These are phyloP conservation scores for Microbotryum intermedium DNA, from an alignment of 1,284 basidiomycete genomes.

Conservation along the genomic window DNA sequence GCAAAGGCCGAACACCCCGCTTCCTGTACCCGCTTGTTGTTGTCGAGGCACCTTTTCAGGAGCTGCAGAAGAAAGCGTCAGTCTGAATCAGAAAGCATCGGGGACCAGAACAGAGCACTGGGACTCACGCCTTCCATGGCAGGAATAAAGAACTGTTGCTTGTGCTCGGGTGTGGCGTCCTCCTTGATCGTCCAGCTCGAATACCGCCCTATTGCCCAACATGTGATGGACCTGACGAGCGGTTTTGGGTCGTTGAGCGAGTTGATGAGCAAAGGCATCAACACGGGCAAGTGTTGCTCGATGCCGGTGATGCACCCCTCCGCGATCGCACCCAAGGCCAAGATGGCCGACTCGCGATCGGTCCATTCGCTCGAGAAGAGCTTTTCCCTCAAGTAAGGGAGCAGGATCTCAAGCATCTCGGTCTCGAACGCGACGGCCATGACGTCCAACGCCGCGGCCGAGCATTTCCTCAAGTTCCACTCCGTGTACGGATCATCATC, in stretches of 20 bases:
- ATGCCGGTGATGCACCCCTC: constrained; percentile 97
- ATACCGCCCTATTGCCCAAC: constrained; percentile 98
- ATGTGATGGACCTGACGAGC: constrained; percentile 93
- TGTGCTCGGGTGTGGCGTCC: constrained; percentile 72
- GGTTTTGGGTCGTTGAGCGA: constrained; percentile 90
- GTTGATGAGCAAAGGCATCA: constrained; percentile 86
- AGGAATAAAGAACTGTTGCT: constrained; percentile 82
- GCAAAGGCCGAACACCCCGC: constrained; percentile 98
- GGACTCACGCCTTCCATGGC: constrained; percentile 90
- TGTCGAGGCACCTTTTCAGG: constrained; percentile 94
- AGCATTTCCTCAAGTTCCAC: constrained; percentile 98
- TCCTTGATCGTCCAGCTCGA: constrained; percentile 86
- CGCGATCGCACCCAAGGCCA: constrained; percentile 95
- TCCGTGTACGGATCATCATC: constrained; percentile 96
- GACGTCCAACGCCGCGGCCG: constrained; percentile 93
- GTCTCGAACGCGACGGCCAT: constrained; percentile 84
- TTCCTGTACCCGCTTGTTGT: constrained; percentile 98
- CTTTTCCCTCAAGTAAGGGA: constrained; percentile 85
- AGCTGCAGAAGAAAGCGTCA: constrained; percentile 48
- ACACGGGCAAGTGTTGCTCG: constrained; percentile 82
- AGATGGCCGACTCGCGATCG: constrained; percentile 87
- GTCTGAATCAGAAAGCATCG: background rate
- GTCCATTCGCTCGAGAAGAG: constrained; percentile 91
- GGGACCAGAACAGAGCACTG: background rate
- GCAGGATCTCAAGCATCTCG: constrained; percentile 76